Evolutionary conservation across 805 yeast species (phyloP), one percentile per base, ranked within the genome.

Genomic region (Candida succiphila): DNA sequence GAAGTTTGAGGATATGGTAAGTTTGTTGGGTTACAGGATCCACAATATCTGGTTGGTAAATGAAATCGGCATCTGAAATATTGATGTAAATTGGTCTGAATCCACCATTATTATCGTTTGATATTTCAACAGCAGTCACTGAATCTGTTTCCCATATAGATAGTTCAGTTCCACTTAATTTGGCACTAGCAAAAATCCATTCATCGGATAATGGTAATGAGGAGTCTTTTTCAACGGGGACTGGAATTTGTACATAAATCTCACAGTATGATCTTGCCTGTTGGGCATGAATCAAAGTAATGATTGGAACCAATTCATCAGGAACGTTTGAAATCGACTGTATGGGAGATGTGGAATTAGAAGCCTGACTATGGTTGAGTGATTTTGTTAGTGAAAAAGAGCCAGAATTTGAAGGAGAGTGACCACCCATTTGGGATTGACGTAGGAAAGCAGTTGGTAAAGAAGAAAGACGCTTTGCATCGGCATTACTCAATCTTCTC

Each of bases 271-370:
- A 67, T 40, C 94, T 67, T 51, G 79, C 85, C 1, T 76, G 58
- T 45, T 83, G 94, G 0, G 88, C 83, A 20, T 84, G 69, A 14
- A 83, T 55, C 13, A 83, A 58, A 0, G 92, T 78, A 29, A 82
- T 81, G 5, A 83, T 79, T 1, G 94, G 94, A 5, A 72, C 61
- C 32, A 73, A 51, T 42, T 72, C 78, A 2, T 38, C 32, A 4
- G 30, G 52, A 34, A 25, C 16, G n/a, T 24, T 24, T 12, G 15
- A 12, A 12, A n/a, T 24, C 14, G 7, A 6, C 6, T 15, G 7
- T 15, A 24, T 7, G 10, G n/a, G 7, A 7, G 7, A 7, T 6
- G 38, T 37, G 4, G 17, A 17, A 6, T 40, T 39, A 16, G 45
- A 36, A 17, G 37, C 28, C 15, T 48, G 45, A 22, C 53, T 58